A percentile compares a stretch with the other conserved stretches of the same genome.
Conservation (phyloP, 2,329 filamentous ascomycete species). For the Trichoderma guizhouense region DNA sequence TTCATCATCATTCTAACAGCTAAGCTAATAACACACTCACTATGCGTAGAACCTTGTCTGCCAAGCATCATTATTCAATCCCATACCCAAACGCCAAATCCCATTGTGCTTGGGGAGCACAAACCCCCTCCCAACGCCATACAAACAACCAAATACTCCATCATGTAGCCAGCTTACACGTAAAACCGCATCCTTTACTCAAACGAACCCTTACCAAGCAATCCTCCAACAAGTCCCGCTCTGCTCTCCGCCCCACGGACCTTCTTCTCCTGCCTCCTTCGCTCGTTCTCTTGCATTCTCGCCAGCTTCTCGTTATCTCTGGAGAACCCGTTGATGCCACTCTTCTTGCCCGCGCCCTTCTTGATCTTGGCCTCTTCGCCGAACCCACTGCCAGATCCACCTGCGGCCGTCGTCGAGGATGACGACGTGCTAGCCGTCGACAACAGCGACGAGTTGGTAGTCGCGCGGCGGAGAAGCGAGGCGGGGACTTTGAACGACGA, state of each 20-base stretch:
- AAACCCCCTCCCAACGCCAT: neutral
- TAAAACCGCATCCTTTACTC: conserved; percentile 24
- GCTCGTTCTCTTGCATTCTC: conserved; percentile 54
- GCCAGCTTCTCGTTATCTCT: conserved; percentile 56
- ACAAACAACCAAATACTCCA: neutral
- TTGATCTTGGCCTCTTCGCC: conserved; percentile 55
- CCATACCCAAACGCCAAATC: neutral
- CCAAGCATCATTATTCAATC: neutral
- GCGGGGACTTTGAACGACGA: conserved; percentile 63
- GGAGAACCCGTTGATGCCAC: conserved; percentile 59
- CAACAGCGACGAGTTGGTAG: conserved; percentile 56
- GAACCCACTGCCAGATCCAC: conserved; percentile 36
- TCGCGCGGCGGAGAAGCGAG: conserved; percentile 70
- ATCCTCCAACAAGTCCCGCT: conserved; percentile 53
- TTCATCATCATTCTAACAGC: neutral
- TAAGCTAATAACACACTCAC: neutral
- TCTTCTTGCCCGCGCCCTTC: conserved; percentile 58
- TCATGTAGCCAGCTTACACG: neutral
- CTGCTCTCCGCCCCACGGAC: conserved; percentile 55
- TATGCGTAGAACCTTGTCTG: neutral
- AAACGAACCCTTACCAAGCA: conserved; percentile 53
- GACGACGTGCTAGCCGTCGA: conserved; percentile 35
- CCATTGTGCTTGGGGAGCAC: neutral
- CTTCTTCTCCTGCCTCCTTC: conserved; percentile 56
- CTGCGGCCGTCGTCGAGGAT: conserved; percentile 30